Percentiles rank a stretch among this genome's conserved stretches.
Evolutionary conservation across 441 rosid species (phyloP).

Genomic region (Gossypium aridum): DNA sequence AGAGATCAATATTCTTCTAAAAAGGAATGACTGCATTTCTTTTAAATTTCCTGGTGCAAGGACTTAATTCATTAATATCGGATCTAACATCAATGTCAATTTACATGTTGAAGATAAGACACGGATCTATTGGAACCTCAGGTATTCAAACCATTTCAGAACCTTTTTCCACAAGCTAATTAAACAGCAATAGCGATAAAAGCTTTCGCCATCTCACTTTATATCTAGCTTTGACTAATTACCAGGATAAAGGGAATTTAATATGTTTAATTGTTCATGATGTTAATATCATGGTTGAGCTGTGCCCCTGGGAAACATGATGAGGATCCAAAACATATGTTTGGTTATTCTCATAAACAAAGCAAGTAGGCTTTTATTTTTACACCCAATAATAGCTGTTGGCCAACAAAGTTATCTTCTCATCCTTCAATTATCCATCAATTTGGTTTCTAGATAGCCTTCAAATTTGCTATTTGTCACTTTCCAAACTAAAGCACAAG

Average conservation of each 20-base stretch:
- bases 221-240: not conserved
- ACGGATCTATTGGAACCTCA: not conserved
- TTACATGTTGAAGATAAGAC: not conserved
- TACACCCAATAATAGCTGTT: slow-evolving; percentile 2
- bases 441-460: not conserved
- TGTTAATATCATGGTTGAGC: not conserved
- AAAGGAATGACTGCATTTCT: no score
- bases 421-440: not conserved
- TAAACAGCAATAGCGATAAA: not conserved
- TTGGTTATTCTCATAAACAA: not conserved
- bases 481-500: not conserved
- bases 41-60: not conserved
- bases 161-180: no score
- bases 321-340: slow-evolving; percentile 10
- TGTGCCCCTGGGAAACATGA: not conserved
- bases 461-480: not conserved
- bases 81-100: not conserved
- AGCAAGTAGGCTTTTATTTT: not conserved
- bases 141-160: not conserved
- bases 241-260: not conserved
- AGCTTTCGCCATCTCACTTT: not conserved
- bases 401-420: not conserved
- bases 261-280: not conserved
- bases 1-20: no score
- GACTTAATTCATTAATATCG: not conserved